Conservation (phyloP, 2,329 filamentous ascomycete genomes). For the Xylariaceae sp. region DNA sequence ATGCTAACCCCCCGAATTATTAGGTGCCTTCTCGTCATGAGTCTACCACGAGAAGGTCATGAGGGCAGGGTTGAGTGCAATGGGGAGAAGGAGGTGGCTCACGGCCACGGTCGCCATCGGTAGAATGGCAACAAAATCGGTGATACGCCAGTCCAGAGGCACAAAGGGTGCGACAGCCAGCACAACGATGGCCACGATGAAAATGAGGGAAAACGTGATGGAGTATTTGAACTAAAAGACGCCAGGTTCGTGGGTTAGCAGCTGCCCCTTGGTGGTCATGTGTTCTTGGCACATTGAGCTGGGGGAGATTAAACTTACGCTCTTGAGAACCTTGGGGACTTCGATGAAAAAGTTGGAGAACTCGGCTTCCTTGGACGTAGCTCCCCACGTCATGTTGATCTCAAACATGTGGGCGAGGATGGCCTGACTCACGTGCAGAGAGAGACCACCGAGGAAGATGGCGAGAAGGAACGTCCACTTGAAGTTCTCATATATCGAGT, state of each 20-base stretch:
- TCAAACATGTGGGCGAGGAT: constrained; percentile 78
- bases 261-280: no score
- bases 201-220: constrained; percentile 55
- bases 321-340: constrained; percentile 70
- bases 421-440: constrained; percentile 74
- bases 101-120: constrained; percentile 67
- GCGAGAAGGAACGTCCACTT: constrained; percentile 70
- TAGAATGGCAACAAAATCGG: constrained; percentile 68
- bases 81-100: constrained; percentile 65
- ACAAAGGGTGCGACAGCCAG: constrained; percentile 59
- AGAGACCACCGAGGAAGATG: constrained; percentile 78
- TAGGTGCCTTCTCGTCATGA: no score
- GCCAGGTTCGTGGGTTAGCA: constrained; percentile 1
- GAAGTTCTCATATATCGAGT: constrained; percentile 57
- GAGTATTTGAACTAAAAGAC: constrained; percentile 61
- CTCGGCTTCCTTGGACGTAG: constrained; percentile 76
- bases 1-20: no score
- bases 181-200: constrained; percentile 58
- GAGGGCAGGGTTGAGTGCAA: constrained; percentile 71
- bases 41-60: constrained; percentile 72
- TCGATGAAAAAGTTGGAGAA: constrained; percentile 82
- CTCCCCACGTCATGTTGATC: constrained; percentile 81
- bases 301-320: constrained; percentile 51
- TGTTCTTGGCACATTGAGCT: not conserved
- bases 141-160: constrained; percentile 60